Evolutionary conservation across 1,284 basidiomycete genomes (phyloP), one percentile per base, ranked within the genome.

Genomic region (Xanthoconium separans): DNA sequence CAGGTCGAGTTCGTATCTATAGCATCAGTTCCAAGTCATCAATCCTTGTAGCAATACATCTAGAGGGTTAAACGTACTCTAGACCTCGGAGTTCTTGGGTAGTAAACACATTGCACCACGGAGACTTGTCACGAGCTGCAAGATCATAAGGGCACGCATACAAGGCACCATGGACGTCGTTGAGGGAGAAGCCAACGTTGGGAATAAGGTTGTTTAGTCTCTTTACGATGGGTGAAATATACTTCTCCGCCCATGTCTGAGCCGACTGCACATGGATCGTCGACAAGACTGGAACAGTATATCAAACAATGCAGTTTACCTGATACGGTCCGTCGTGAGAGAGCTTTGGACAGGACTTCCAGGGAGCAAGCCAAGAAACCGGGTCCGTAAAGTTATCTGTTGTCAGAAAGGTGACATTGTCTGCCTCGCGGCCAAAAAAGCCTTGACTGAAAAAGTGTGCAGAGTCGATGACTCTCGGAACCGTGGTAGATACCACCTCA

Each of bases 121-220:
- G 71, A 20, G 73, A 73, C 27, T 56, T 57, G 1, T 67, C 68
- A 47, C 62, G 62, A 7, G 70, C 69, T 2, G 77, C 77, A 34
- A 73, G 65, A 54, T 77, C 77, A 51, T 76, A 79, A 20, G 75
- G 74, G 54, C 77, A 78, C 15, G 73, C 75, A 55, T 75, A 76
- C 40, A 79, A 63, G 46, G 76, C 77, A 16, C 75, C 77, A 53
- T 73, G 76, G 10, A 70, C 65, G 56, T 71, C 66, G 44, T 63
- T 50, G 42, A 58, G 53, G 18, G 70, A 64, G 44, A 74, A 63
- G 53, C 60, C 56, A 20, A 75, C 61, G 1, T 65, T 69, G 1
- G 73, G 71, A 2, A 77, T 51, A 20, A 70, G 58, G 48, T 62
- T 54, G 59, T 75, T 74, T 44, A 79, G 62, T 41, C 73, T 70